Evolutionary conservation across 2,329 filamentous ascomycete genomes (phyloP).

Genomic region (Mollisia scopiformis): DNA sequence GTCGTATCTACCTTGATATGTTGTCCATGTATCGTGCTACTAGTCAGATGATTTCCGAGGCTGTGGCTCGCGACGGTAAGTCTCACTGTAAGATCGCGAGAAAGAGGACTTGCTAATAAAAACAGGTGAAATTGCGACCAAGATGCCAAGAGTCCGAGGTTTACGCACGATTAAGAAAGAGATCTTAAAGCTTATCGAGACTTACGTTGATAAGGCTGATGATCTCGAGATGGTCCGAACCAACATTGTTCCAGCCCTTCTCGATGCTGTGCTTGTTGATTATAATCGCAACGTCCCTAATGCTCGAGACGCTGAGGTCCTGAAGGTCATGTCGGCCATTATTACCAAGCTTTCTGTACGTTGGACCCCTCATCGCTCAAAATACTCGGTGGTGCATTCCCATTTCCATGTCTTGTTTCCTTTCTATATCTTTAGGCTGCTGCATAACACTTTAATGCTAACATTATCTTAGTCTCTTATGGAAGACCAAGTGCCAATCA

Average conservation of each 20-base stretch:
- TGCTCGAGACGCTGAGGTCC: constrained; percentile 92
- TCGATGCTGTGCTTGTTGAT: constrained; percentile 92
- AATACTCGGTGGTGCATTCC: constrained; percentile 47
- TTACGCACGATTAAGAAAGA: constrained; percentile 99
- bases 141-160: constrained; percentile 95
- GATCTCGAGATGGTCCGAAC: constrained; percentile 90
- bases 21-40: constrained; percentile 98
- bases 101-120: not conserved
- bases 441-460: not conserved
- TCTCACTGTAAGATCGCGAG: constrained; percentile 4
- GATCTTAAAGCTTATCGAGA: constrained; percentile 97
- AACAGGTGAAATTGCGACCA: constrained; percentile 85
- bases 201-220: constrained; percentile 97
- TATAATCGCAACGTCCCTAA: constrained; percentile 97
- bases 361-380: constrained; percentile 53
- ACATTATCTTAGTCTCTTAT: constrained; percentile 70
- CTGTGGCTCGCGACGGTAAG: constrained; percentile 81
- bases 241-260: constrained; percentile 92
- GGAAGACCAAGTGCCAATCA: constrained; percentile 96
- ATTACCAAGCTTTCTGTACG: constrained; percentile 95
- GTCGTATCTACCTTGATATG: constrained; percentile 97
- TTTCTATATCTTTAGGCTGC: not conserved
- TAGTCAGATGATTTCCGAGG: constrained; percentile 94
- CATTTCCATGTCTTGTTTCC: constrained; percentile 15
- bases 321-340: constrained; percentile 97